phyloP scores from a whole-genome alignment of 2,329 filamentous ascomycete genomes.

The Neonectria ditissima region DNA sequence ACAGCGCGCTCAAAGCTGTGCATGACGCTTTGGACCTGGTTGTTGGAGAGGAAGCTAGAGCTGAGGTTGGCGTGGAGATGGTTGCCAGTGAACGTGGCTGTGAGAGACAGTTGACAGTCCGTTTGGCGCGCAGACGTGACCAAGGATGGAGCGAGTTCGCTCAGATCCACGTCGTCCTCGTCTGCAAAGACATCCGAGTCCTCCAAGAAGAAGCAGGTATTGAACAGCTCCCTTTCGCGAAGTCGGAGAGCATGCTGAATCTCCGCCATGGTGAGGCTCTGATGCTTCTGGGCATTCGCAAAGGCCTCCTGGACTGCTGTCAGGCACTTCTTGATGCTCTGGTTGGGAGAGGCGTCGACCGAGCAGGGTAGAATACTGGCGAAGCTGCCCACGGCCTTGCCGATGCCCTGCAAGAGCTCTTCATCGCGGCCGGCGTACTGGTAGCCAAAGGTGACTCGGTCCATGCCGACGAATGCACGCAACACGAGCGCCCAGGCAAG shows the following conservation, averaged over 20 bases:
- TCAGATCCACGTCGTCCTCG: background rate
- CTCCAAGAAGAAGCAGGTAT: conserved; percentile 63
- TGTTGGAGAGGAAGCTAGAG: conserved; percentile 56
- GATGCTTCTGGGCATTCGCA: conserved; percentile 48
- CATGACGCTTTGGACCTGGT: conserved; percentile 61
- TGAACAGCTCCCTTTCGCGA: conserved; percentile 59
- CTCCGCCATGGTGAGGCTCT: conserved; percentile 59
- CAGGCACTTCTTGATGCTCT: conserved; percentile 50
- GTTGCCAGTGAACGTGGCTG: conserved; percentile 56
- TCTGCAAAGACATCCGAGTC: conserved; percentile 48
- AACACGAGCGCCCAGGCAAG: conserved; percentile 71
- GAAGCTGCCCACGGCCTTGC: conserved; percentile 60
- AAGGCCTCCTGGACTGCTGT: conserved; percentile 47
- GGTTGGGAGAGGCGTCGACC: conserved; percentile 48
- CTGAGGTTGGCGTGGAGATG: conserved; percentile 58
- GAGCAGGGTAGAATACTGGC: conserved; percentile 53
- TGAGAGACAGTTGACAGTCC: conserved; percentile 60
- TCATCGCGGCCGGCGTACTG: conserved; percentile 59
- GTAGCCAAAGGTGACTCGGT: conserved; percentile 67
- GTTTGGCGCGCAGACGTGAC: conserved; percentile 51
- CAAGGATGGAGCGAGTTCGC: conserved; percentile 12
- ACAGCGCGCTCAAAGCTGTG: conserved; percentile 66
- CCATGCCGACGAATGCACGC: conserved; percentile 64
- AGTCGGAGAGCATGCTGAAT: conserved; percentile 60
- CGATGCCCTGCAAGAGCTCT: conserved; percentile 55